phyloP scores from a whole-genome alignment of 2,329 filamentous ascomycete species.

The Ceratocystiopsis sp. region DNA sequence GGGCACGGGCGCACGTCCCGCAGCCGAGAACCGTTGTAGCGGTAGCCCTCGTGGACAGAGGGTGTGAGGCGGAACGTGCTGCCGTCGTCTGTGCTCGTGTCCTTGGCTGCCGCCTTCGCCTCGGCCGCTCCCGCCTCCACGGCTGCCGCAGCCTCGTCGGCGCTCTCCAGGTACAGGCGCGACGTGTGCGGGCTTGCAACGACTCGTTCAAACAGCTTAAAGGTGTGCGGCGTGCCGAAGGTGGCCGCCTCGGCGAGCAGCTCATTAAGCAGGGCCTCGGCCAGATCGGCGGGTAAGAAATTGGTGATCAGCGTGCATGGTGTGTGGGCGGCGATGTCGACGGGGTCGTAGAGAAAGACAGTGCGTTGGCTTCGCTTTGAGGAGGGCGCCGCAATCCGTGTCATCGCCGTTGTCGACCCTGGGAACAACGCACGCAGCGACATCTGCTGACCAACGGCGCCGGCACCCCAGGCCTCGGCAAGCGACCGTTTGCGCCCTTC shows the following conservation, averaged over 20 bases:
- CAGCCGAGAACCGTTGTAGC: constrained; percentile 68
- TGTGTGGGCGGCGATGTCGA: constrained; percentile 66
- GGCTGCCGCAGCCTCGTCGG: constrained; percentile 42
- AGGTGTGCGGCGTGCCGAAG: constrained; percentile 47
- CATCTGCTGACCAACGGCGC: constrained; percentile 37
- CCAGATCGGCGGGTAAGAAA: constrained; percentile 57
- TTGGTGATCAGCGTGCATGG: constrained; percentile 89
- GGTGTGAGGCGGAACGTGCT: neutral
- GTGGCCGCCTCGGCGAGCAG: constrained; percentile 54
- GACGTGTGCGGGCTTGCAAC: constrained; percentile 75
- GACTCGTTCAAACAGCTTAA: constrained; percentile 74
- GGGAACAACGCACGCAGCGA: constrained; percentile 32
- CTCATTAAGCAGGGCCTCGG: constrained; percentile 58
- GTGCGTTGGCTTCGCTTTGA: constrained; percentile 55
- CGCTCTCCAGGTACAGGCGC: constrained; percentile 64
- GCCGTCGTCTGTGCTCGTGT: too few species aligned
- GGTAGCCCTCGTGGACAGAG: constrained; percentile 38
- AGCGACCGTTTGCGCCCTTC: neutral
- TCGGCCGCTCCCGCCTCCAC: constrained; percentile 17
- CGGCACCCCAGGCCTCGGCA: too few species aligned
- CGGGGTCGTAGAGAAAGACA: constrained; percentile 64
- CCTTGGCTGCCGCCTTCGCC: neutral
- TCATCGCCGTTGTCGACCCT: neutral
- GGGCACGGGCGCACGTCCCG: constrained; percentile 61
- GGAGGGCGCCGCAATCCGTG: neutral